Conservation (phyloP, 495 filamentous ascomycete species). For the Talaromyces proteolyticus region DNA sequence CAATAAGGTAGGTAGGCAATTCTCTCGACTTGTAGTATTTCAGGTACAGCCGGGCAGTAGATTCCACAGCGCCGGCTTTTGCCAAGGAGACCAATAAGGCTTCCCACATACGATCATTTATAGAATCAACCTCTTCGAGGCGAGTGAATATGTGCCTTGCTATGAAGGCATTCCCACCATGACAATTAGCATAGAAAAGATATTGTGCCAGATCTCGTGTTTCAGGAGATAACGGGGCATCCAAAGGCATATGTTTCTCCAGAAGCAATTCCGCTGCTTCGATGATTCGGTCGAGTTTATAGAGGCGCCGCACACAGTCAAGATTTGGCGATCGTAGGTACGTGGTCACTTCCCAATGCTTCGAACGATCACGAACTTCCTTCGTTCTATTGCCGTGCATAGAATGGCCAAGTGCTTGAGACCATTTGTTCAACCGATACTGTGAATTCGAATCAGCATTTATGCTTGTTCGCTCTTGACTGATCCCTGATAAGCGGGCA, state of each 20-base stretch:
- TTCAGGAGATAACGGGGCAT: slow-evolving; percentile 19
- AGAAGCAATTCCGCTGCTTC: slow-evolving; percentile 36
- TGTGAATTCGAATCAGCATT: too few species aligned
- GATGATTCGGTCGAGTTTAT: slow-evolving; percentile 14
- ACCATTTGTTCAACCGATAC: too few species aligned
- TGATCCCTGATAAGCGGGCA: too few species aligned
- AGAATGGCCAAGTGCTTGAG: too few species aligned
- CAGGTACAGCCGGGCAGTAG: slow-evolving; percentile 26
- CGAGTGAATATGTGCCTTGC: slow-evolving; percentile 33
- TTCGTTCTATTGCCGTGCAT: too few species aligned
- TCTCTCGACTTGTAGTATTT: slow-evolving; percentile 20
- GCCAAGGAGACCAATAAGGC: slow-evolving; percentile 33
- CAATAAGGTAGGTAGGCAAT: slow-evolving; percentile 25
- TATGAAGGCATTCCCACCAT: slow-evolving; percentile 31
- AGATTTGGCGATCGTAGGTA: neutral
- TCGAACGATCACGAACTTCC: too few species aligned
- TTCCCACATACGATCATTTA: slow-evolving; percentile 33
- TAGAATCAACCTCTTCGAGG: slow-evolving; percentile 24
- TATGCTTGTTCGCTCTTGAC: too few species aligned
- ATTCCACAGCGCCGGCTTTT: slow-evolving; percentile 34
- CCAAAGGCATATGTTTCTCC: slow-evolving; percentile 13
- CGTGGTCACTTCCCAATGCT: neutral
- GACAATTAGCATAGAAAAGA: slow-evolving; percentile 32
- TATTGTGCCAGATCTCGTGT: slow-evolving; percentile 23
- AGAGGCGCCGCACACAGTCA: neutral